Conservation (phyloP, 129 eudicot species). For the Saussurea involucrata region DNA sequence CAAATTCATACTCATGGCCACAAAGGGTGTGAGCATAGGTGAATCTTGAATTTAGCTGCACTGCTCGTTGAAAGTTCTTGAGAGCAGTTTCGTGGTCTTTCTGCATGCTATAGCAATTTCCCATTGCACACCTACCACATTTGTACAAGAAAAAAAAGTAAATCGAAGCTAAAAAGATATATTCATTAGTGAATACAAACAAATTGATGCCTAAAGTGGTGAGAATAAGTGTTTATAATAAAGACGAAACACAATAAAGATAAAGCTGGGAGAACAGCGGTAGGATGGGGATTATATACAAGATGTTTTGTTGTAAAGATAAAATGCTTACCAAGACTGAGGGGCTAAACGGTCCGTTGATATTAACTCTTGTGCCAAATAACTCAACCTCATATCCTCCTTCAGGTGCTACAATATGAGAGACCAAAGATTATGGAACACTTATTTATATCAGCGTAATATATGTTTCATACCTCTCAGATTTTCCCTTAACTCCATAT, state of each 20-base stretch:
- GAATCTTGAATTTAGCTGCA: conserved; percentile 79
- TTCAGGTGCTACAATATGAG: conserved; percentile 68
- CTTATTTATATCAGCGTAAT: neutral
- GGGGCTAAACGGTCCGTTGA: conserved; percentile 97
- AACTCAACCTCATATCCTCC: conserved; percentile 97
- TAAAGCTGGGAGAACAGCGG: no score
- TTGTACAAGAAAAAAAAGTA: neutral
- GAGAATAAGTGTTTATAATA: no score
- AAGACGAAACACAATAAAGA: no score
- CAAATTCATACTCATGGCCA: conserved; percentile 84
- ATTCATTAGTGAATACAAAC: no score
- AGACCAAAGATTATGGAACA: neutral
- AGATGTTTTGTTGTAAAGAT: neutral
- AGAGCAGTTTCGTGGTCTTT: conserved; percentile 99
- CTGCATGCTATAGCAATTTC: conserved; percentile 99
- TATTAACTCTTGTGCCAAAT: conserved; percentile 93
- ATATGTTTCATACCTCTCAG: neutral
- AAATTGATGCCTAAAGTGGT: no score
- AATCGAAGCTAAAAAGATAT: neutral
- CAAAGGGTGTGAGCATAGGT: conserved; percentile 99
- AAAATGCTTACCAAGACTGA: conserved; percentile 74
- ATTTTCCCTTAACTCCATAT: neutral
- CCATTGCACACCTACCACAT: conserved; percentile 94
- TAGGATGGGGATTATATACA: neutral
- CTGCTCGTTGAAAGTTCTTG: conserved; percentile 92